phyloP scores from a whole-genome alignment of 495 filamentous ascomycete species.

The Penicillium dipodomyicola region DNA sequence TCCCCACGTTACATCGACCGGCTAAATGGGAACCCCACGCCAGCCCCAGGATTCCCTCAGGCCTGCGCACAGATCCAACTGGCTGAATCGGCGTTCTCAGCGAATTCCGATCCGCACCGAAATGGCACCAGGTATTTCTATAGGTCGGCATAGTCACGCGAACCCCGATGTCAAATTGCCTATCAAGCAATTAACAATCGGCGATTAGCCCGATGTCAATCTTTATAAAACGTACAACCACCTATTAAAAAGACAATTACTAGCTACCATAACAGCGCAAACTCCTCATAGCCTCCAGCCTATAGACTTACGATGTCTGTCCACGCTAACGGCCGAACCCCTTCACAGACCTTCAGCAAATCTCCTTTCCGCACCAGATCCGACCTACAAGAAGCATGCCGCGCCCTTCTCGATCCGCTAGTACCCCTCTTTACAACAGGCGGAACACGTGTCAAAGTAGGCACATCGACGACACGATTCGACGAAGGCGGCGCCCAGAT shows the following conservation, averaged over 20 bases:
- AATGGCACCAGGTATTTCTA: neutral
- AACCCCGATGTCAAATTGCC: neutral
- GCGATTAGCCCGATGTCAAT: neutral
- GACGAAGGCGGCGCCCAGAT: conserved; percentile 75
- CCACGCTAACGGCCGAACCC: conserved; percentile 32
- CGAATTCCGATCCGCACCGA: neutral
- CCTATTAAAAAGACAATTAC: neutral
- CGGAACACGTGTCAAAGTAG: conserved; percentile 56
- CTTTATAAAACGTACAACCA: neutral
- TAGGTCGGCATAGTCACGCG: neutral
- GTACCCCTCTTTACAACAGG: conserved; percentile 60
- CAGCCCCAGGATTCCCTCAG: neutral
- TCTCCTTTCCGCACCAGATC: conserved; percentile 39
- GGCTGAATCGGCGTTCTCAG: conserved; percentile 10
- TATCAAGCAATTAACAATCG: neutral
- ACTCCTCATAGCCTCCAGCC: neutral
- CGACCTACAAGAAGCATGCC: conserved; percentile 57
- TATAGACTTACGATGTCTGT: conserved; percentile 27
- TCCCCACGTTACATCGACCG: conserved; percentile 6
- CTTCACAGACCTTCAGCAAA: conserved; percentile 32
- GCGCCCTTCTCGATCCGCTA: conserved; percentile 60
- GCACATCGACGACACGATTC: conserved; percentile 65
- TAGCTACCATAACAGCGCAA: neutral
- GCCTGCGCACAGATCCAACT: neutral
- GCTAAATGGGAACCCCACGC: conserved; percentile 9